phyloP scores from a whole-genome alignment of 2,329 filamentous ascomycete genomes.

The Arthrobotrys sinensis region DNA sequence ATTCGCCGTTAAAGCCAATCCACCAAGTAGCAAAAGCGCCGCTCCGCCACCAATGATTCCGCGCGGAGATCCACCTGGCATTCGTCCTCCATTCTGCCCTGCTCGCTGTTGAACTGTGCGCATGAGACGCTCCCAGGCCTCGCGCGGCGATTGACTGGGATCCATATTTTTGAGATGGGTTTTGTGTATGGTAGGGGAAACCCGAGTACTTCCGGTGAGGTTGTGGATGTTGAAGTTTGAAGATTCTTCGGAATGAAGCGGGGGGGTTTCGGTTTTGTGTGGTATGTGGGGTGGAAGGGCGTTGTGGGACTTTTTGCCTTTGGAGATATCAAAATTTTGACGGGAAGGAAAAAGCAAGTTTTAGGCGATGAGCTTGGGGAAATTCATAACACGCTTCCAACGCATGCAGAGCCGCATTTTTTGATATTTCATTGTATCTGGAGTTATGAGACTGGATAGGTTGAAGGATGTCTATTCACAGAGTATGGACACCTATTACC shows the following conservation, averaged over 20 bases:
- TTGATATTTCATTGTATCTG: not conserved
- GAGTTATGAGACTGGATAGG: not conserved
- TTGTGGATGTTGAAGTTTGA: constrained; percentile 65
- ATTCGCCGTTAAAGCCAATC: constrained; percentile 73
- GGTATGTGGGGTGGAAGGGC: constrained; percentile 54
- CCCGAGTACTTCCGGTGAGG: constrained; percentile 35
- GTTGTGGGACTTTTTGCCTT: constrained; percentile 12
- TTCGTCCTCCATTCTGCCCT: constrained; percentile 71
- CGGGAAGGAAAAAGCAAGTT: constrained; percentile 58
- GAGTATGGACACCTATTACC: no score
- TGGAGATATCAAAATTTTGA: constrained; percentile 53
- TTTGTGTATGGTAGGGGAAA: not conserved
- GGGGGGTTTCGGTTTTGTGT: constrained; percentile 63
- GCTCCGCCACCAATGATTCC: constrained; percentile 73
- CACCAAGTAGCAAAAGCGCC: constrained; percentile 72
- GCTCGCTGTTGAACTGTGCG: constrained; percentile 70
- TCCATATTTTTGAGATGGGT: constrained; percentile 61
- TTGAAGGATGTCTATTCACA: not conserved
- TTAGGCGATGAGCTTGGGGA: constrained; percentile 33
- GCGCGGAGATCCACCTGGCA: constrained; percentile 68
- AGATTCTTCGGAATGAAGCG: constrained; percentile 63
- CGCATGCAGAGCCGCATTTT: constrained; percentile 28
- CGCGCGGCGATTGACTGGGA: constrained; percentile 72
- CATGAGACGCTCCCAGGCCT: constrained; percentile 76
- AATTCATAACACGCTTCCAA: constrained; percentile 3